Evolutionary conservation across 306 rosid genomes (phyloP).

Genomic region (Betula pendula): DNA sequence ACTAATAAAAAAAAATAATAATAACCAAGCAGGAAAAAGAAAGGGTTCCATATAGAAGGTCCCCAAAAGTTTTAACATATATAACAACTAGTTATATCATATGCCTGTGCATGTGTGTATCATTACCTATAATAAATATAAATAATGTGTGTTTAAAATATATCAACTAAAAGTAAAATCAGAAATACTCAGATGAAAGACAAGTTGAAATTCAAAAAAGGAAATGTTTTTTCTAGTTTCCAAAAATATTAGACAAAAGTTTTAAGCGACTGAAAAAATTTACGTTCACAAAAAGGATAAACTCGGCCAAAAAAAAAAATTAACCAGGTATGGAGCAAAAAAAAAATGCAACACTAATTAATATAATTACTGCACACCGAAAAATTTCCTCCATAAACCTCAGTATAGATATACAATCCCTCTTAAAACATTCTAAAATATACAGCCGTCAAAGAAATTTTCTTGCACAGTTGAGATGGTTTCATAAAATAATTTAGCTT

Average conservation of each 20-base stretch:
- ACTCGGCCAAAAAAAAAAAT: background rate
- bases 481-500: background rate
- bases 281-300: background rate
- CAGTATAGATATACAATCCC: background rate
- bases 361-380: background rate
- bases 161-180: background rate
- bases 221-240: too few species aligned
- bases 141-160: background rate
- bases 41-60: background rate
- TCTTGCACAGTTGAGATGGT: conserved; percentile 4
- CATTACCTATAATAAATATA: background rate
- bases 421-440: background rate
- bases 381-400: background rate
- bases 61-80: background rate
- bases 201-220: background rate
- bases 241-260: background rate
- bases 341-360: background rate
- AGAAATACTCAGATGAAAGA: background rate
- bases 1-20: too few species aligned
- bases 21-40: background rate
- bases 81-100: background rate
- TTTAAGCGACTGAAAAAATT: background rate
- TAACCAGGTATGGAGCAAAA: background rate
- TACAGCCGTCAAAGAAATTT: background rate
- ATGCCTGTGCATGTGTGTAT: background rate